Conservation (phyloP, 1,284 basidiomycete species). For the Moesziomyces antarcticus region DNA sequence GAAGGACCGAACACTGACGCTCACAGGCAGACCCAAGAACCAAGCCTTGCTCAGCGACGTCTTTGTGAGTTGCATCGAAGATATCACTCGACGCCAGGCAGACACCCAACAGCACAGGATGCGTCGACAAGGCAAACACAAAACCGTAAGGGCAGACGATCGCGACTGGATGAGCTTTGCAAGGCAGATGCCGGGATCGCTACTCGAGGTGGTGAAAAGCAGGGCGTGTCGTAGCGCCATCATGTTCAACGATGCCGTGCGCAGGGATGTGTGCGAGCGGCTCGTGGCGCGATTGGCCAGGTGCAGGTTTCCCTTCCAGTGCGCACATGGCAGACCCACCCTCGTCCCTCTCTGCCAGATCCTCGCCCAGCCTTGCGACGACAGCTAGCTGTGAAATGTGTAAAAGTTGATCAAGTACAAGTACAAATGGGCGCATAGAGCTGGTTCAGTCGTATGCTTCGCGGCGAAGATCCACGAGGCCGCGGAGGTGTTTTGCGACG, state of each 20-base stretch:
- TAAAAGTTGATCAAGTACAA: neutral
- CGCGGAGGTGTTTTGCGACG: constrained; percentile 26
- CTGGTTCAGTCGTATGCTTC: constrained; percentile 24
- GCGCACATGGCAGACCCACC: constrained; percentile 79
- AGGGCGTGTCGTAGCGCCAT: constrained; percentile 39
- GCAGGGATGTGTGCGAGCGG: constrained; percentile 75
- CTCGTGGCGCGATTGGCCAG: constrained; percentile 77
- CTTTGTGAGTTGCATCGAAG: constrained; percentile 16
- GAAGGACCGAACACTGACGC: constrained; percentile 11
- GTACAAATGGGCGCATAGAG: constrained; percentile 13
- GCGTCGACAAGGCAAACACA: too few relatives aligned
- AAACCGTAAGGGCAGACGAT: too few relatives aligned
- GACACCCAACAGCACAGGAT: too few relatives aligned
- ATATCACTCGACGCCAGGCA: neutral
- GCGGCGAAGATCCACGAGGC: constrained; percentile 35
- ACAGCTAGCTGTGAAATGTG: too few relatives aligned
- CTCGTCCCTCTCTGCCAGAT: constrained; percentile 34
- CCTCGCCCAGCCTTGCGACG: neutral
- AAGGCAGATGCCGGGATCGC: constrained; percentile 5
- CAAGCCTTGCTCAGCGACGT: neutral
- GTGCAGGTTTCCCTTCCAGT: constrained; percentile 88
- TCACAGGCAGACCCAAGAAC: constrained; percentile 20
- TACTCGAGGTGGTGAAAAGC: constrained; percentile 30
- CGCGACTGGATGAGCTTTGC: constrained; percentile 13
- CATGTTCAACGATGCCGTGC: constrained; percentile 89